A percentile compares a stretch with the other conserved stretches of the same genome.
Evolutionary conservation across 1,139 yeast species (phyloP).

Genomic region (Debaryomyces robertsiae): DNA sequence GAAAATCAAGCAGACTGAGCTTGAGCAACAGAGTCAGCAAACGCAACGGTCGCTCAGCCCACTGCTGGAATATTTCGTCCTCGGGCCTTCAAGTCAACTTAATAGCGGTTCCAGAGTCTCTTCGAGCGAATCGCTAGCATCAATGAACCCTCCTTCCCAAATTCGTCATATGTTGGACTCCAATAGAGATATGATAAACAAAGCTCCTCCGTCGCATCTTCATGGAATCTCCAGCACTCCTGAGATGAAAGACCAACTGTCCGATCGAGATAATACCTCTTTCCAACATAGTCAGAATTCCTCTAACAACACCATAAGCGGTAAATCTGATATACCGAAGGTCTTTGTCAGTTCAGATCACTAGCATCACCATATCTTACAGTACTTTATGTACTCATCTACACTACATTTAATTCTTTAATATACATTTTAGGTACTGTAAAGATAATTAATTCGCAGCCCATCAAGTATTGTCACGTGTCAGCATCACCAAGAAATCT

Average conservation of each 20-base stretch:
- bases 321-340: slow-evolving; percentile 9
- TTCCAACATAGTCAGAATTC: neutral
- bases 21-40: slow-evolving; percentile 15
- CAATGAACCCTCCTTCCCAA: slow-evolving; percentile 16
- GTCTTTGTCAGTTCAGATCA: slow-evolving; percentile 19
- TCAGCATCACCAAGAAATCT: neutral
- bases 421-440: neutral
- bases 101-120: slow-evolving; percentile 14
- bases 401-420: slow-evolving; percentile 5
- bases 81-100: slow-evolving; percentile 8
- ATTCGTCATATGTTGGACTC: slow-evolving; percentile 15
- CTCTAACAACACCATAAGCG: slow-evolving; percentile 1
- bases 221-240: neutral
- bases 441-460: no score
- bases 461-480: slow-evolving; percentile 2
- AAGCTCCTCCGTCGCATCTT: slow-evolving; percentile 1
- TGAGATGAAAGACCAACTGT: slow-evolving; percentile 3
- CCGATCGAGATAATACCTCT: neutral
- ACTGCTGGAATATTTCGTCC: slow-evolving; percentile 10
- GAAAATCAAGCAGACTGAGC: slow-evolving; percentile 23
- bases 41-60: slow-evolving; percentile 11
- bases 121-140: slow-evolving; percentile 17
- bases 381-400: no score
- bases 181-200: slow-evolving; percentile 12
- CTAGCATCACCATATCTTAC: no score